These are phyloP conservation scores for Dipteronia dyeriana DNA, from an alignment of 345 rosid species.

Conservation along the genomic window DNA sequence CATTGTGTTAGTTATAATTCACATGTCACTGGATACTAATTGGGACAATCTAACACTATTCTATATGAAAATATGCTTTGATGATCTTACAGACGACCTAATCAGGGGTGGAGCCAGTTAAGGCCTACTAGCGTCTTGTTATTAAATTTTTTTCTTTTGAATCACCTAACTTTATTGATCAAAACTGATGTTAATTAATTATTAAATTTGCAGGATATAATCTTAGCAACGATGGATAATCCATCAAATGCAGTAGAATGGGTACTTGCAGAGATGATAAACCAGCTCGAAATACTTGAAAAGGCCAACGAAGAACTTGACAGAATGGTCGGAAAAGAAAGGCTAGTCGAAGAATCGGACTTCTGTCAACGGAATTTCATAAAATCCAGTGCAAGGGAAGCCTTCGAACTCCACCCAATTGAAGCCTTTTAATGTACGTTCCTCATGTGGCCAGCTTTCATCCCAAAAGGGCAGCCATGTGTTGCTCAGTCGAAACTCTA, in stretches of 20 bases:
- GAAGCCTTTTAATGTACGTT: conserved; percentile 46
- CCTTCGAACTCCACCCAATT: conserved; percentile 52
- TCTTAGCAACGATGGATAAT: conserved; percentile 52
- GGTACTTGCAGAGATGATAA: conserved; percentile 53
- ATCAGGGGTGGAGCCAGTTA: too few species aligned
- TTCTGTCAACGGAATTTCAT: conserved; percentile 38
- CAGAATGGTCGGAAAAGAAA: conserved; percentile 41
- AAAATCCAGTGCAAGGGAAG: conserved; percentile 51
- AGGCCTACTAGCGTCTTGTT: too few species aligned
- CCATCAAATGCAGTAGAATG: conserved; percentile 27
- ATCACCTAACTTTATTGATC: too few species aligned
- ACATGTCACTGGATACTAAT: too few species aligned
- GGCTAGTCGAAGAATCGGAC: conserved; percentile 53
- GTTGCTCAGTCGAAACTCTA: conserved; percentile 43
- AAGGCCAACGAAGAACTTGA: conserved; percentile 48
- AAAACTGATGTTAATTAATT: conserved; percentile 8
- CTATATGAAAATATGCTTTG: conserved; percentile 1
- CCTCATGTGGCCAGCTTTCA: conserved; percentile 46
- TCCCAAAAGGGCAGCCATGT: conserved; percentile 55
- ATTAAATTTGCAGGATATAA: conserved; percentile 37
- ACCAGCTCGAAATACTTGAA: conserved; percentile 39
- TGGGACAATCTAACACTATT: too few species aligned
- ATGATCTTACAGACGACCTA: too few species aligned
- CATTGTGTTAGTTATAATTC: too few species aligned
- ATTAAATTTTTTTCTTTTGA: too few species aligned